phyloP scores from a whole-genome alignment of 805 yeast species.

The Schwanniomyces pseudopolymorphus region DNA sequence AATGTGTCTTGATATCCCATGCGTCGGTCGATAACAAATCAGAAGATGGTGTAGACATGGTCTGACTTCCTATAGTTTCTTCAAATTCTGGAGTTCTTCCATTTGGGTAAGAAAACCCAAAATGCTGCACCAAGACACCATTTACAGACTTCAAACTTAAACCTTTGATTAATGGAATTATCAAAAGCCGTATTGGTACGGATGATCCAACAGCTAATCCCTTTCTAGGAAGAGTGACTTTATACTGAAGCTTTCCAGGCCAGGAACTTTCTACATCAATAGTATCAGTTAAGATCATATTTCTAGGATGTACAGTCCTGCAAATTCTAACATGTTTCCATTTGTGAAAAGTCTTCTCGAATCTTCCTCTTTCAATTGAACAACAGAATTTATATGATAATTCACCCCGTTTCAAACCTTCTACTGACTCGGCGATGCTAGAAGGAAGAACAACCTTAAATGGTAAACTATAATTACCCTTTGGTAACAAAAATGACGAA shows the following conservation, averaged over 20 bases:
- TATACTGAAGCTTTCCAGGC: constrained; percentile 54
- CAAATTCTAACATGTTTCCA: constrained; percentile 43
- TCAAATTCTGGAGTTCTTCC: constrained; percentile 44
- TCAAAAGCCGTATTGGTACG: constrained; percentile 39
- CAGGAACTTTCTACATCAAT: constrained; percentile 50
- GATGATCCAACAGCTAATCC: constrained; percentile 49
- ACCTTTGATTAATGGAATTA: constrained; percentile 50
- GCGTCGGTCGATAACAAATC: constrained; percentile 28
- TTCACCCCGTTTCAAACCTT: constrained; percentile 45
- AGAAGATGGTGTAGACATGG: constrained; percentile 18
- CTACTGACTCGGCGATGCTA: constrained; percentile 49
- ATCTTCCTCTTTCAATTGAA: constrained; percentile 42
- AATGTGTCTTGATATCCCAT: constrained; percentile 46
- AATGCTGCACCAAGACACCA: constrained; percentile 30
- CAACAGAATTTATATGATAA: constrained; percentile 44
- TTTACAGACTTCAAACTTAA: constrained; percentile 26
- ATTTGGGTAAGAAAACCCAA: constrained; percentile 30
- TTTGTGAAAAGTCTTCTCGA: constrained; percentile 35
- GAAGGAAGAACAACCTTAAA: constrained; percentile 46
- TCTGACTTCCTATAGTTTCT: constrained; percentile 27
- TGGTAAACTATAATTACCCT: constrained; percentile 54
- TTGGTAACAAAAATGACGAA: constrained; percentile 44
- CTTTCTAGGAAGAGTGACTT: constrained; percentile 41
- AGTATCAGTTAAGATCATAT: constrained; percentile 38
- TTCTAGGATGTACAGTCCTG: constrained; percentile 43